Percentiles rank a stretch among this genome's conserved stretches.
Conservation (phyloP, 495 filamentous ascomycete species). For the Cladorrhinum samala region DNA sequence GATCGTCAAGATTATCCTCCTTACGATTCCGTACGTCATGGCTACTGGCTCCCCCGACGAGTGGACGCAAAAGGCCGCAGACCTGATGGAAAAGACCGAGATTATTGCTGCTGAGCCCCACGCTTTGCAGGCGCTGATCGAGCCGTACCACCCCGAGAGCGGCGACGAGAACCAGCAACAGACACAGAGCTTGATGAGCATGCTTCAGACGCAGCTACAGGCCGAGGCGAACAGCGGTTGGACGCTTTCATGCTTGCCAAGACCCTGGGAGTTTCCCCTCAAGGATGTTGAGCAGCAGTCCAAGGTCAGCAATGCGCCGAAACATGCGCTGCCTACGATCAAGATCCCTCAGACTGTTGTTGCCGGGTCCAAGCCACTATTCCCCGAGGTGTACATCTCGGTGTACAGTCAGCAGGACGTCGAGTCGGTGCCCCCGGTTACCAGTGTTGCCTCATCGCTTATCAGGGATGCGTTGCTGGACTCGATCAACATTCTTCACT, state of each 20-base stretch:
- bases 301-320: slow-evolving; percentile 53
- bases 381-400: slow-evolving; percentile 91
- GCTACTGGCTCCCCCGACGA: slow-evolving; percentile 53
- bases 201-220: slow-evolving; percentile 83
- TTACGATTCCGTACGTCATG: slow-evolving; percentile 88
- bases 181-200: slow-evolving; percentile 60
- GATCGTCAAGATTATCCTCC: slow-evolving; percentile 89
- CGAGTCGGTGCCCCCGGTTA: slow-evolving; percentile 78
- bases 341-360: slow-evolving; percentile 66
- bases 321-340: slow-evolving; percentile 71
- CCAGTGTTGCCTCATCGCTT: slow-evolving; percentile 69
- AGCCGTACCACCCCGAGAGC: slow-evolving; percentile 64
- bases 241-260: slow-evolving; percentile 74
- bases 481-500: slow-evolving; percentile 89
- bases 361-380: slow-evolving; percentile 66
- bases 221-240: slow-evolving; percentile 62
- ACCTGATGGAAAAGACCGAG: slow-evolving; percentile 85
- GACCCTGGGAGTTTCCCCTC: slow-evolving; percentile 64
- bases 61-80: slow-evolving; percentile 61
- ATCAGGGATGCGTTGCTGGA: slow-evolving; percentile 83
- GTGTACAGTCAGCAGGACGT: slow-evolving; percentile 84
- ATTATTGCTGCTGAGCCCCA: slow-evolving; percentile 83
- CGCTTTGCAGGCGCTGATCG: slow-evolving; percentile 71
- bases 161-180: slow-evolving; percentile 30
- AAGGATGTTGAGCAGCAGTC: slow-evolving; percentile 45